phyloP scores from a whole-genome alignment of 345 rosid species.

The Eutrema heterophyllum region DNA sequence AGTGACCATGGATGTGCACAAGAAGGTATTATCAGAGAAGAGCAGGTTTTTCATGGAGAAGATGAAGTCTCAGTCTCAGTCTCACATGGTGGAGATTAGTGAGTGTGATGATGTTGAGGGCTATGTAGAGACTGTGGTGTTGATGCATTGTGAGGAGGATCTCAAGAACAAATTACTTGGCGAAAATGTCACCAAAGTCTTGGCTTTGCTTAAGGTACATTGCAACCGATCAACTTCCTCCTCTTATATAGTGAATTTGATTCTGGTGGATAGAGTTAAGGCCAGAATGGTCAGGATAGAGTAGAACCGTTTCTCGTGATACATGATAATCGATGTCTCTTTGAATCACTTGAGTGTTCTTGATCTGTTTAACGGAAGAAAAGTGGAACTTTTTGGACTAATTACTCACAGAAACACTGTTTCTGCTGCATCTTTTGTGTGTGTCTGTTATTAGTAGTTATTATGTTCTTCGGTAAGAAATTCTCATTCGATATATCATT shows the following conservation, averaged over 20 bases:
- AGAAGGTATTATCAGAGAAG: slow-evolving; percentile 48
- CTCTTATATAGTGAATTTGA: not conserved
- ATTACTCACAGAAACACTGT: not conserved
- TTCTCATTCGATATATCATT: not conserved
- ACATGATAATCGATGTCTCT: not conserved
- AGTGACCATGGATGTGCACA: slow-evolving; percentile 62
- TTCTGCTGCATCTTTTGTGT: not conserved
- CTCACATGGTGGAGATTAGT: slow-evolving; percentile 71
- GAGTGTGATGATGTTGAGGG: slow-evolving; percentile 77
- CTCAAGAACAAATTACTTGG: slow-evolving; percentile 58
- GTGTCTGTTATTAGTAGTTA: not conserved
- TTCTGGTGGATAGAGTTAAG: not conserved
- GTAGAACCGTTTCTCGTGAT: not conserved
- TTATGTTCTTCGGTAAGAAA: not conserved
- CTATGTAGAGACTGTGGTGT: slow-evolving; percentile 62
- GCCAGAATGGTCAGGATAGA: not conserved
- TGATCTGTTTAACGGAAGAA: not conserved
- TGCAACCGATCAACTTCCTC: not conserved
- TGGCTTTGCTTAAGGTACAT: slow-evolving; percentile 70
- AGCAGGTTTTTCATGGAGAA: slow-evolving; percentile 63
- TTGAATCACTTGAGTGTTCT: not conserved
- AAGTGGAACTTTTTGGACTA: not conserved
- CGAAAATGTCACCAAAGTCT: slow-evolving; percentile 50
- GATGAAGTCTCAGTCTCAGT: slow-evolving; percentile 39
- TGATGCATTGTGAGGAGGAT: slow-evolving; percentile 75